Base-by-base conservation (phyloP, 2,329 filamentous ascomycete species). In the Didymosphaeria variabile region DNA sequence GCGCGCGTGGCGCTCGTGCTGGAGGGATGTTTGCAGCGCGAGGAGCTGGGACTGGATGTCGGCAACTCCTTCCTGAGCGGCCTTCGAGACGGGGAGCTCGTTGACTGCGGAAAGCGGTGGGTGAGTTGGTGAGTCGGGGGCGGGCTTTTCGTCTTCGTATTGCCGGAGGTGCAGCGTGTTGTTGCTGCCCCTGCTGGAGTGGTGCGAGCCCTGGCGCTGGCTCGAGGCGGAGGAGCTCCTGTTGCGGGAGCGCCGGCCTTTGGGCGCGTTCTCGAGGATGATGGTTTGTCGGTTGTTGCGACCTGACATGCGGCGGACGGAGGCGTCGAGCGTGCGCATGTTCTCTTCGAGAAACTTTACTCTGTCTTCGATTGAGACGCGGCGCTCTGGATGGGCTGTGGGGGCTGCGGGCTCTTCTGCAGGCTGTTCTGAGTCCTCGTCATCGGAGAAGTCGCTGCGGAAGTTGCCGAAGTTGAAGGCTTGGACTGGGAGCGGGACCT, bases 391-490 rank as follows among this genome's bases (percentile, higher is more conserved):
- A 19, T 23, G 42, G n/a, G 46, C 59, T 64, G 17, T 59, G 2
- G 42, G 65, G n/a, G 65, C 45, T 10, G 40, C 50, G 36, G 62
- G 58, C 10, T 46, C 42, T 42, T 49, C 42, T 38, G 65, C 54
- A 12, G 61, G 59, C 6, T 71, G 64, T 46, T 68, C 65, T 3
- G 60, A 59, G 8, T 58, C 59, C 26, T 70, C 66, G 44, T 69
- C 69, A 31, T 67, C 68, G 3, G 63, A 68, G 52, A 69, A 68
- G 12, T 62, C 70, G 23, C 62, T 70, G 44, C 68, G 70, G 38
- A 79, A 60, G n/a, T 72, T 66, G 13, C 76, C 76, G 52, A 79
- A 79, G 60, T 79, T 75, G 70, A 79, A 78, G 2, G 74, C 70
- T 44, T 73, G 69, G 7, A 74, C 71, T 0, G 72, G 68, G 7